phyloP scores from a whole-genome alignment of 2,329 filamentous ascomycete species.

The Fusarium nanum region DNA sequence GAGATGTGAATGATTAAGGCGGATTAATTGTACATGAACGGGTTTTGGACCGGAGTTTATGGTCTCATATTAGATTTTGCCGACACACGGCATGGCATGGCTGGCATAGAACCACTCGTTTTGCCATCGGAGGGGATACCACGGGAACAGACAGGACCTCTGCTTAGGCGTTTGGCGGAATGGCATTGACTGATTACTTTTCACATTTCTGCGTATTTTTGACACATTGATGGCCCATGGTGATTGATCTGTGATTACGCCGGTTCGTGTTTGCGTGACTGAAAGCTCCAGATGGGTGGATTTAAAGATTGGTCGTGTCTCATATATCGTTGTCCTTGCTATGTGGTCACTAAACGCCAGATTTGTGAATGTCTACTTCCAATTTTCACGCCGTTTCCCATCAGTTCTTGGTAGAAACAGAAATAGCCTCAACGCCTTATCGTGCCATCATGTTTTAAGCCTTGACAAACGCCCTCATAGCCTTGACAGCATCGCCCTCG shows the following conservation, averaged over 20 bases:
- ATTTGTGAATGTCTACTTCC: not conserved
- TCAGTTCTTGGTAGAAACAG: not conserved
- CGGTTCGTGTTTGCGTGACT: not conserved
- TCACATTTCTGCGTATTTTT: slow-evolving; percentile 7
- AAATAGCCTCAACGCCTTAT: not conserved
- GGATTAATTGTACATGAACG: slow-evolving; percentile 30
- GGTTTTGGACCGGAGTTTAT: slow-evolving; percentile 29
- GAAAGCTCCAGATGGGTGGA: not conserved
- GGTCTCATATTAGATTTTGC: slow-evolving; percentile 27
- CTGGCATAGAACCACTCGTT: slow-evolving; percentile 41
- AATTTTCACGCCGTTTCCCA: not conserved
- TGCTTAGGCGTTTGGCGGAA: slow-evolving; percentile 37
- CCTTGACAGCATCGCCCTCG: slow-evolving; percentile 76
- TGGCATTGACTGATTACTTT: slow-evolving; percentile 22
- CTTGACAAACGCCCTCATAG: slow-evolving; percentile 68
- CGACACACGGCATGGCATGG: slow-evolving; percentile 25
- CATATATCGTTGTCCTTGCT: not conserved
- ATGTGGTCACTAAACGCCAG: not conserved
- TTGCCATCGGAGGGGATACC: slow-evolving; percentile 40
- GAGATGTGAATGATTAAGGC: not conserved
- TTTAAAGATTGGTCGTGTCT: not conserved
- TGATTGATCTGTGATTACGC: slow-evolving; percentile 3
- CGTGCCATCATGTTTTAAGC: slow-evolving; percentile 4
- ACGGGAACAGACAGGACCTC: slow-evolving; percentile 39
- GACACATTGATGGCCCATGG: slow-evolving; percentile 17